phyloP scores from a whole-genome alignment of 2,329 filamentous ascomycete genomes.

The Dothideomycetes sp. region DNA sequence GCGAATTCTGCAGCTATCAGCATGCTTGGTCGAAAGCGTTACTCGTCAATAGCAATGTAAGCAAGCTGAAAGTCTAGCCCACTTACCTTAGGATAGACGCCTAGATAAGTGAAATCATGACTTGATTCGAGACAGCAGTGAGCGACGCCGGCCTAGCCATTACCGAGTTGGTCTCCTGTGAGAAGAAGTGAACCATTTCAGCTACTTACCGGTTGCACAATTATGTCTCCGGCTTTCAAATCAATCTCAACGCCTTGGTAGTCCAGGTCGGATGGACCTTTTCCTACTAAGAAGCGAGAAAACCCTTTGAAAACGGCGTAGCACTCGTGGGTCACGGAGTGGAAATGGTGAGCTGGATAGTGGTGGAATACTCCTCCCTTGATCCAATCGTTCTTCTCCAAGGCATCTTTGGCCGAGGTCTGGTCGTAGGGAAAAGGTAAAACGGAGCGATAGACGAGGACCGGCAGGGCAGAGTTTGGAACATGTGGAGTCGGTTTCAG shows the following conservation, averaged over 20 bases:
- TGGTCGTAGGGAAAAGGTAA: slow-evolving; percentile 14
- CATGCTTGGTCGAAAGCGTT: too few species aligned
- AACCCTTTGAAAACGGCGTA: slow-evolving; percentile 13
- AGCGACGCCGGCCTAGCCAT: slow-evolving; percentile 1
- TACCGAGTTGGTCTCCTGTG: neutral
- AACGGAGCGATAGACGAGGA: slow-evolving; percentile 17
- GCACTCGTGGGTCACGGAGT: slow-evolving; percentile 16
- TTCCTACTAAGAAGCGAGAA: slow-evolving; percentile 1
- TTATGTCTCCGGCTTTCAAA: slow-evolving; percentile 10
- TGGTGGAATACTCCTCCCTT: slow-evolving; percentile 13
- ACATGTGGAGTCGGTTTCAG: slow-evolving; percentile 12
- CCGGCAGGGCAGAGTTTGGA: slow-evolving; percentile 15
- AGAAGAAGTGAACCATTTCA: neutral
- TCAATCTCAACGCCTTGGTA: slow-evolving; percentile 14
- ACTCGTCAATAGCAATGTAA: too few species aligned
- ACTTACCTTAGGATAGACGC: slow-evolving; percentile 7
- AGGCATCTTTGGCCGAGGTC: slow-evolving; percentile 7
- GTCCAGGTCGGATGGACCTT: slow-evolving; percentile 4
- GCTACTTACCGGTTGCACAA: neutral
- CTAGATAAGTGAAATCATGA: slow-evolving; percentile 3
- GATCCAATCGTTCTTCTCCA: slow-evolving; percentile 15
- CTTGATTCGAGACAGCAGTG: slow-evolving; percentile 1
- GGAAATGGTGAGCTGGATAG: slow-evolving; percentile 13
- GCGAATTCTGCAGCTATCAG: slow-evolving; percentile 3
- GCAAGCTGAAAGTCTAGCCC: too few species aligned